Percentiles rank a stretch among this genome's conserved stretches.
Evolutionary conservation across 116 monocot species (phyloP).

Genomic region (Phalaenopsis hybrid): DNA sequence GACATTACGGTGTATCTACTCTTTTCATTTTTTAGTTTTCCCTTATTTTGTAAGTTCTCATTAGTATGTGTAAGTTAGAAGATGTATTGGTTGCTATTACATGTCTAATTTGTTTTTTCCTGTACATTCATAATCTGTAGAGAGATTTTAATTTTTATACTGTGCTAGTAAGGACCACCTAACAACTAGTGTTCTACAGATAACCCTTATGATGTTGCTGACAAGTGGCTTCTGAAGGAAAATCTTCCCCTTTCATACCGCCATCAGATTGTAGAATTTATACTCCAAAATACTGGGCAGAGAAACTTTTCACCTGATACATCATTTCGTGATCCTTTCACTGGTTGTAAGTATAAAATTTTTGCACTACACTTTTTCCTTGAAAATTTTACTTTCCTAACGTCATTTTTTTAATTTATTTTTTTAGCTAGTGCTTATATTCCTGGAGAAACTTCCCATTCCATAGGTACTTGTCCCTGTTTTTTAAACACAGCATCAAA

Average conservation of each 20-base stretch:
- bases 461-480: conserved; percentile 42
- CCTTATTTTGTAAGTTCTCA: not conserved
- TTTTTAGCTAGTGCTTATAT: conserved; percentile 86
- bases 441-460: conserved; percentile 58
- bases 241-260: conserved; percentile 79
- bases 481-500: not conserved
- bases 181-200: conserved; percentile 35
- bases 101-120: not conserved
- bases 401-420: not conserved
- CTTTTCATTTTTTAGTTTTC: not conserved
- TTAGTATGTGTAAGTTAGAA: not conserved
- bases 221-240: conserved; percentile 95
- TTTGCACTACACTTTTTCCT: not conserved
- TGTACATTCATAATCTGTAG: not conserved
- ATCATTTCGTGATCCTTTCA: conserved; percentile 89
- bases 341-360: conserved; percentile 60
- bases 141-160: not conserved
- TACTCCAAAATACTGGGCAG: conserved; percentile 86
- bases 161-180: not conserved
- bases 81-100: not conserved
- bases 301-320: conserved; percentile 57
- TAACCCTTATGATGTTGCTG: conserved; percentile 76
- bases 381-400: not conserved
- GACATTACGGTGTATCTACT: not conserved
- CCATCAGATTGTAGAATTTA: conserved; percentile 94